A percentile compares a stretch with the other conserved stretches of the same genome.
phyloP scores from a whole-genome alignment of 192 early-diverging fungal species.

The Coemansia sp. region DNA sequence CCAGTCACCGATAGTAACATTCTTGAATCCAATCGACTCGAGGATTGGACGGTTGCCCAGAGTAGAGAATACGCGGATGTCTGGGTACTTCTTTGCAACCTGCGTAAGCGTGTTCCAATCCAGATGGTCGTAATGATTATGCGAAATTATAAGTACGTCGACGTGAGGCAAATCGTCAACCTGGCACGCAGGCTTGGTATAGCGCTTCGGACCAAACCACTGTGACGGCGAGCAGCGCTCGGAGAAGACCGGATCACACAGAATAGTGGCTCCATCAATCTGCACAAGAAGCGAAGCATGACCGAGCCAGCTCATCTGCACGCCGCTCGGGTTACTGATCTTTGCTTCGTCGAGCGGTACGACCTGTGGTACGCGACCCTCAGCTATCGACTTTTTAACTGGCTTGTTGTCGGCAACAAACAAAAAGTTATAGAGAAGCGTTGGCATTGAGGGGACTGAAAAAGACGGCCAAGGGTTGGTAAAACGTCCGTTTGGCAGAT shows the following conservation, averaged over 20 bases:
- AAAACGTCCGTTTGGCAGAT: conserved; percentile 56
- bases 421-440: conserved; percentile 15
- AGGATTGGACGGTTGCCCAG: conserved; percentile 74
- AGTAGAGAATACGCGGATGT: conserved; percentile 67
- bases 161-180: conserved; percentile 65
- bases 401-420: conserved; percentile 11
- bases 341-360: conserved; percentile 19
- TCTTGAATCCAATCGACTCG: conserved; percentile 50
- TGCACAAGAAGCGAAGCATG: conserved; percentile 67
- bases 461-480: conserved; percentile 63
- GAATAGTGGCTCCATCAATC: conserved; percentile 62
- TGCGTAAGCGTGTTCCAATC: conserved; percentile 64
- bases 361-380: conserved; percentile 30
- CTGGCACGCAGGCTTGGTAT: conserved; percentile 61
- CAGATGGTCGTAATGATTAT: conserved; percentile 90
- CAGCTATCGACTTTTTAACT: conserved; percentile 17
- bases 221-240: conserved; percentile 69
- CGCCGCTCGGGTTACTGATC: conserved; percentile 11
- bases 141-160: conserved; percentile 73
- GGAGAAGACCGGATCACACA: conserved; percentile 77
- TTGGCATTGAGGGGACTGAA: background rate
- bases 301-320: conserved; percentile 60
- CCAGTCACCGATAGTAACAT: conserved; percentile 74
- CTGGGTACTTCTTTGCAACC: conserved; percentile 50
- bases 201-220: conserved; percentile 66